Evolutionary conservation across 176 grass and related monocot genomes (phyloP).

Genomic region (Areca catechu): DNA sequence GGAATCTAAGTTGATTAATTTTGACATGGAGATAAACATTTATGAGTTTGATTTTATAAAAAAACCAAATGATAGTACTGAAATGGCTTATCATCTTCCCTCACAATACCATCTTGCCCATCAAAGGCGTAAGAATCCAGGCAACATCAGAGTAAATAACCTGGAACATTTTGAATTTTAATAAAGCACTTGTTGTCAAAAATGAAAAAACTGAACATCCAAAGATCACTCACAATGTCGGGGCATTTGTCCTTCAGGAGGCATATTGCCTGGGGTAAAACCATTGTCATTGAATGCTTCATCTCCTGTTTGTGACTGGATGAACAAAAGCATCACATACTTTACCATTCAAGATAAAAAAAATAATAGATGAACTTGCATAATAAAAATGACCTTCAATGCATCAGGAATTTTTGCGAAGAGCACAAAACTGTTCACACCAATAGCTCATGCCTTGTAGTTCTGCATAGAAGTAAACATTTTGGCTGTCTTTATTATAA

Average conservation of each 20-base stretch:
- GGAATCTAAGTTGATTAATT: too few species aligned
- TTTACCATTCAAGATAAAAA: conserved; percentile 4
- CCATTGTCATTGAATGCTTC: conserved; percentile 94
- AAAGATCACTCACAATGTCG: conserved; percentile 54
- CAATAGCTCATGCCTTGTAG: conserved; percentile 81
- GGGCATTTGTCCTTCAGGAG: conserved; percentile 92
- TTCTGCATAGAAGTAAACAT: conserved; percentile 35
- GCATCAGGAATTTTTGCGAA: conserved; percentile 96
- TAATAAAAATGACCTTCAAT: conserved; percentile 47
- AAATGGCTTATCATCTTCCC: conserved; percentile 73
- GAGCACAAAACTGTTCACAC: conserved; percentile 85
- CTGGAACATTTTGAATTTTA: conserved; percentile 22
- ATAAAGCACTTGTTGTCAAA: neutral
- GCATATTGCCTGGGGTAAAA: conserved; percentile 66
- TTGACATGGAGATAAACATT: too few species aligned
- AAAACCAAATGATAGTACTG: too few species aligned
- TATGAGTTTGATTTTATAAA: too few species aligned
- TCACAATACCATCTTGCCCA: conserved; percentile 95
- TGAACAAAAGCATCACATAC: conserved; percentile 9
- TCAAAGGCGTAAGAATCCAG: conserved; percentile 96
- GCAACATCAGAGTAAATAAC: conserved; percentile 90
- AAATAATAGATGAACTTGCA: neutral
- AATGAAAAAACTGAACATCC: neutral
- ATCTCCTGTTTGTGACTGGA: conserved; percentile 58
- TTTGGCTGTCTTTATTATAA: too few species aligned